These are phyloP conservation scores for Penicillium turbatum DNA, from an alignment of 495 filamentous ascomycete species.

Conservation along the genomic window DNA sequence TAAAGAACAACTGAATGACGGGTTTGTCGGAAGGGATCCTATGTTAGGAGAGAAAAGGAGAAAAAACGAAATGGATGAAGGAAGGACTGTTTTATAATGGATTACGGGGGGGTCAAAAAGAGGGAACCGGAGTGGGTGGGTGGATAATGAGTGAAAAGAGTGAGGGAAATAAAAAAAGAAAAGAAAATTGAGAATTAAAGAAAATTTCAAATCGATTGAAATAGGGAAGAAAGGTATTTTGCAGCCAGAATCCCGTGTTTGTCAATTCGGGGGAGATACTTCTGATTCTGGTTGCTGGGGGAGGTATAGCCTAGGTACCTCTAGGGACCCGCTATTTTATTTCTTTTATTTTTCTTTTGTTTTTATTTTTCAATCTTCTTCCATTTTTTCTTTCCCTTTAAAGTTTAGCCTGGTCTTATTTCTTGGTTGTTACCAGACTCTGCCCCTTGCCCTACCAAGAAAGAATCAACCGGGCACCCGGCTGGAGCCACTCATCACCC, in stretches of 20 bases:
- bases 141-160: slow-evolving; percentile 21
- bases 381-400: slow-evolving; percentile 1
- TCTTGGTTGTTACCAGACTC: slow-evolving; percentile 8
- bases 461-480: slow-evolving; percentile 2
- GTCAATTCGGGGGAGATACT: slow-evolving; percentile 8
- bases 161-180: slow-evolving; percentile 22
- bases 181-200: slow-evolving; percentile 18
- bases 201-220: slow-evolving; percentile 12
- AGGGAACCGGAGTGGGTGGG: slow-evolving; percentile 26
- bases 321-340: slow-evolving; percentile 5
- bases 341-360: slow-evolving; percentile 4
- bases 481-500: slow-evolving; percentile 6
- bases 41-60: slow-evolving; percentile 24
- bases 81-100: slow-evolving; percentile 36
- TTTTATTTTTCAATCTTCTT: neutral
- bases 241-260: slow-evolving; percentile 5
- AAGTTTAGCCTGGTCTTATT: neutral
- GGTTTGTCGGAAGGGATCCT: slow-evolving; percentile 45
- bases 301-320: slow-evolving; percentile 4
- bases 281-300: slow-evolving; percentile 8
- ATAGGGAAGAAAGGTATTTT: slow-evolving; percentile 6
- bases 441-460: slow-evolving; percentile 12
- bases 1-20: slow-evolving; percentile 34
- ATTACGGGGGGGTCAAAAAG: slow-evolving; percentile 19
- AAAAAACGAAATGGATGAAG: slow-evolving; percentile 22